A percentile compares a stretch with the other conserved stretches of the same genome.
phyloP scores from a whole-genome alignment of 257 asterid genomes.

The Apocynum venetum region DNA sequence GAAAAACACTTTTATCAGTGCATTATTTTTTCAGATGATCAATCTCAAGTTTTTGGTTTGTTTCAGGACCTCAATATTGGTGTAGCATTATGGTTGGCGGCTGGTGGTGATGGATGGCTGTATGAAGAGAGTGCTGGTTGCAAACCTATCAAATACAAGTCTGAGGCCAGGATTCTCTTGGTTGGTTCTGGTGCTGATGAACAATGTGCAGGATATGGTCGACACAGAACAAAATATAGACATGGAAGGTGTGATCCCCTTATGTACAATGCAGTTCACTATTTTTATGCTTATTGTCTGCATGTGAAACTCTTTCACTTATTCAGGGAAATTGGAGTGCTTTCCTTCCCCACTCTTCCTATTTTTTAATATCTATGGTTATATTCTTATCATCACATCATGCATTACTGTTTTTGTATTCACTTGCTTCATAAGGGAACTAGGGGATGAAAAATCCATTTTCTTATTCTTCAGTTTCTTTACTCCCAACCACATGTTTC shows the following conservation, averaged over 20 bases:
- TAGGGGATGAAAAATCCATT: not conserved
- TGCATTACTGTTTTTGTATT: not conserved
- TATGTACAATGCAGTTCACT: not conserved
- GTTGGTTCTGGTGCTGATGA: conserved; percentile 99
- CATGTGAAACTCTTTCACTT: not conserved
- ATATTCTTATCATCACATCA: not conserved
- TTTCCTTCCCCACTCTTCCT: not conserved
- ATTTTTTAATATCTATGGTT: not conserved
- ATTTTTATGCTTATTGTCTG: not conserved
- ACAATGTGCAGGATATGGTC: conserved; percentile 99
- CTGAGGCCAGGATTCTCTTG: conserved; percentile 69
- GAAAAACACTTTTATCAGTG: not conserved
- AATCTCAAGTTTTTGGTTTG: conserved; percentile 5
- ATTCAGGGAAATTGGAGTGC: not conserved
- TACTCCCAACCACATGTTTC: not conserved
- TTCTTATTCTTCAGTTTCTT: not conserved
- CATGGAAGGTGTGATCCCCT: conserved; percentile 50
- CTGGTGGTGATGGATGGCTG: conserved; percentile 82
- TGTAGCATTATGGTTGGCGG: conserved; percentile 90
- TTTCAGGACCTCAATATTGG: conserved; percentile 94
- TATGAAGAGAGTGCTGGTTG: conserved; percentile 30
- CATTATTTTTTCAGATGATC: not conserved
- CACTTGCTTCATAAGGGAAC: not conserved
- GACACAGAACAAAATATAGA: conserved; percentile 85
- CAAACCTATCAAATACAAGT: conserved; percentile 53